Conservation (phyloP, 768 basidiomycete genomes). For the Lactifluus volemus region DNA sequence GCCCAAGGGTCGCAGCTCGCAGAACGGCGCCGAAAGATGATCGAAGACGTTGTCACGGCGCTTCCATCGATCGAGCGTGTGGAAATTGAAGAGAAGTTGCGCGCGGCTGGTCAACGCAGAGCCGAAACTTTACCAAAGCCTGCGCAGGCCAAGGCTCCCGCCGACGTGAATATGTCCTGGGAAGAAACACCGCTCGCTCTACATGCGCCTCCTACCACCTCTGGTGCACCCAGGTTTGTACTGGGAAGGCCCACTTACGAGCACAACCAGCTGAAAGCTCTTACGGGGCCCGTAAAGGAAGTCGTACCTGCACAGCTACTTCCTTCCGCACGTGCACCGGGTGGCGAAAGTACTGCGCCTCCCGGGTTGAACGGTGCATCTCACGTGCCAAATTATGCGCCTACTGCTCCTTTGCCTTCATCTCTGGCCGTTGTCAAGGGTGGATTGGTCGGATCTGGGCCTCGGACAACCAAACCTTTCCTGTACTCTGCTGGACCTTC, state of each 20-base stretch:
- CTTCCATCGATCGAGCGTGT: constrained; percentile 57
- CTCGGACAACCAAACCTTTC: not conserved
- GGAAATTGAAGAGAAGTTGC: constrained; percentile 51
- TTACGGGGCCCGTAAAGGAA: not conserved
- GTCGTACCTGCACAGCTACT: not conserved
- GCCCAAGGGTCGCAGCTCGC: constrained; percentile 32
- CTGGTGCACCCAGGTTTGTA: constrained; percentile 8
- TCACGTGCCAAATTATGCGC: not conserved
- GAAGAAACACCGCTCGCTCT: constrained; percentile 36
- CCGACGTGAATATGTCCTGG: constrained; percentile 53
- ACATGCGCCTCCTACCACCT: constrained; percentile 15
- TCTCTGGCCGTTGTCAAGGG: not conserved
- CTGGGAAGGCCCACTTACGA: constrained; percentile 11
- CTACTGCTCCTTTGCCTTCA: not conserved
- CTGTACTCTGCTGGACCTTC: not conserved
- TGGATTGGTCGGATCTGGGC: constrained; percentile 1
- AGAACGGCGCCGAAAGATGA: constrained; percentile 56
- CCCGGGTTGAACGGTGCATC: constrained; percentile 5
- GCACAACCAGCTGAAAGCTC: not conserved
- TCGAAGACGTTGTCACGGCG: constrained; percentile 57
- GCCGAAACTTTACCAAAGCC: constrained; percentile 3
- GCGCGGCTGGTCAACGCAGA: not conserved
- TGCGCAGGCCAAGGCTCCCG: constrained; percentile 13
- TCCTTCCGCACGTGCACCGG: not conserved
- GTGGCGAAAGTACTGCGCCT: not conserved